Conservation (phyloP, 306 rosid species). For the Pueraria montana region DNA sequence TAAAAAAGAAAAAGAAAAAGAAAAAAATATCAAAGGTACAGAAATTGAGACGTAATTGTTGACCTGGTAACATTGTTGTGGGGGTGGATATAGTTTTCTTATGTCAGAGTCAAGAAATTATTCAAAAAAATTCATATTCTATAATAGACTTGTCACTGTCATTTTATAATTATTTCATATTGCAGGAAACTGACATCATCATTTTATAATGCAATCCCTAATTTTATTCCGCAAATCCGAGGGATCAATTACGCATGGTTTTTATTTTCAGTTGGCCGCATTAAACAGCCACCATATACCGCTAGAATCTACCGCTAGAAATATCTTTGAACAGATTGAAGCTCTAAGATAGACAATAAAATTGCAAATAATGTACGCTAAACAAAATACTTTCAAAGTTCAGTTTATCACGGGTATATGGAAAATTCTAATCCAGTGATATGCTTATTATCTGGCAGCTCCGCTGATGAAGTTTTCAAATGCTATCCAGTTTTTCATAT, state of each 20-base stretch:
- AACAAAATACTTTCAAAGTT: not conserved
- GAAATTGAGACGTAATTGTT: not conserved
- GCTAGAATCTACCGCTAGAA: not conserved
- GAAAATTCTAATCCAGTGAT: not conserved
- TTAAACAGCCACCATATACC: not conserved
- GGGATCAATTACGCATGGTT: not conserved
- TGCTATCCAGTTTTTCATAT: not conserved
- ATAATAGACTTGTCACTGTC: not conserved
- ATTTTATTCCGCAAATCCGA: conserved; percentile 10
- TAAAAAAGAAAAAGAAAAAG: not conserved
- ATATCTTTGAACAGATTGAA: not conserved
- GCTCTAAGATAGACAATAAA: not conserved
- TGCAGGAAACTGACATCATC: not conserved
- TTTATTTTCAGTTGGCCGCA: not conserved
- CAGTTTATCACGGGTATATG: not conserved
- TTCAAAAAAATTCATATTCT: not conserved
- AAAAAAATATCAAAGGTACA: not conserved
- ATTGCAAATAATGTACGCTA: not conserved
- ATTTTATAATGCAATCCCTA: not conserved
- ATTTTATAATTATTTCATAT: too few species aligned
- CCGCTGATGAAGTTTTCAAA: not conserved
- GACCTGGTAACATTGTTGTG: not conserved
- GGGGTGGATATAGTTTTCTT: not conserved
- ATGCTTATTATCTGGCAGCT: not conserved
- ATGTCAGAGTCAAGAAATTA: not conserved